Base-by-base conservation (phyloP, 805 yeast genomes). In the Teunomyces atbi region DNA sequence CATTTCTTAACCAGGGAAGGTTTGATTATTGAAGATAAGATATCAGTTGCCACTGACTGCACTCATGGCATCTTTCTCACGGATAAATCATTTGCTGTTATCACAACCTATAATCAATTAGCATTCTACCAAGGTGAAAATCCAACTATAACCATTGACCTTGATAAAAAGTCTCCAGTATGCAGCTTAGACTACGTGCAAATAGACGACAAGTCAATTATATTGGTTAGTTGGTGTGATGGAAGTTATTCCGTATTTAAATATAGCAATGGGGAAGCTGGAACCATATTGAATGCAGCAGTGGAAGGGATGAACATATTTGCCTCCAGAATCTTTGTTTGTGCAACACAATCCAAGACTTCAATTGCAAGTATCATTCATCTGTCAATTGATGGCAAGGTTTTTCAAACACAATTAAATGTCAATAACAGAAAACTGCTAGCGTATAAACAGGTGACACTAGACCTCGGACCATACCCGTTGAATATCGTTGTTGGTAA, bases 311-410 rank as follows among this genome's bases (percentile, higher is more conserved):
- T 36, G 4, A 19, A n/a, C 12, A 36, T 36, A 11, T 18, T 36
- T n/a, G 5, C 28, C 5, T 36, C 39, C 10, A 36, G 12, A 16
- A 33, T 33, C 11, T 21, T 20, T 12, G 6, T 5, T 19, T 3
- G 4, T 5, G 28, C 12, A 21, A 18, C 28, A 1, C 3, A 6
- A 21, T 6, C 16, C 20, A 16, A 23, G 10, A 6, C n/a, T 6
- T 3, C 12, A 20, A 36, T 8, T 20, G 39, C 18, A 6, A 6
- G 29, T n/a, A 36, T 47, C 33, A 36, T 47, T 5, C 42, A 36
- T 19, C 47, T 47, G 50, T 37, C 37, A 27, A 16, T 41, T 19
- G 42, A 44, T 26, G 45, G 47, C 12, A 35, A 26, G 3, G 30
- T 47, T 10, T 26, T 35, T 16, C 47, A 47, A 33, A 27, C 39